Percentiles rank a stretch among this genome's conserved stretches.
phyloP scores from a whole-genome alignment of 495 filamentous ascomycete species.

The Elaphomyces granulatus region DNA sequence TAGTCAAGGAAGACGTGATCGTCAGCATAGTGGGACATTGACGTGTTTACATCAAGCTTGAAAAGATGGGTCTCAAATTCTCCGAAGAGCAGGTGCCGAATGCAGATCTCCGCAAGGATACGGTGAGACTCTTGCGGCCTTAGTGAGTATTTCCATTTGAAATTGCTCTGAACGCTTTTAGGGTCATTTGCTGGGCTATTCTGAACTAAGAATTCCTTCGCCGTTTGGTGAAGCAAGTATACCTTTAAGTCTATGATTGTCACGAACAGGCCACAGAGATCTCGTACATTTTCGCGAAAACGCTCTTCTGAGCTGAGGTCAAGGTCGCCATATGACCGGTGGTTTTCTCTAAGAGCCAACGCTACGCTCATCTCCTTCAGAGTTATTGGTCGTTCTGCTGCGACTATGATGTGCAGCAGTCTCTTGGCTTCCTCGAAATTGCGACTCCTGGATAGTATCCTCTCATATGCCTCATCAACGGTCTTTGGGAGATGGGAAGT shows the following conservation, averaged over 20 bases:
- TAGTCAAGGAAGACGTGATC: no score
- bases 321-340: slow-evolving; percentile 11
- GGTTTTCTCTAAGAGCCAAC: slow-evolving; percentile 13
- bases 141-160: no score
- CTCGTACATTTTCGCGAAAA: slow-evolving; percentile 15
- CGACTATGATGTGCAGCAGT: slow-evolving; percentile 24
- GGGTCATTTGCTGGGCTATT: no score
- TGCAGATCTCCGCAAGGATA: no score
- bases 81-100: no score
- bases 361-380: slow-evolving; percentile 27
- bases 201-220: slow-evolving; percentile 28
- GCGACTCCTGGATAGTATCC: slow-evolving; percentile 18
- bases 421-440: slow-evolving; percentile 13
- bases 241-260: slow-evolving; percentile 17
- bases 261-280: slow-evolving; percentile 26
- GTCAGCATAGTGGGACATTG: no score
- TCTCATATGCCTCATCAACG: slow-evolving; percentile 27
- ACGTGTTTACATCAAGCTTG: no score
- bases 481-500: slow-evolving; percentile 17
- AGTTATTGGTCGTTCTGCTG: slow-evolving; percentile 22
- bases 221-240: slow-evolving; percentile 30
- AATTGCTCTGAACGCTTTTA: no score
- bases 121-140: no score
- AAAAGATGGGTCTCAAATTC: no score
- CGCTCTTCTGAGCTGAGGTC: slow-evolving; percentile 12